Evolutionary conservation across 257 asterid genomes (phyloP), one percentile per base, ranked within the genome.

Genomic region (Nyctanthes arbortristis): DNA sequence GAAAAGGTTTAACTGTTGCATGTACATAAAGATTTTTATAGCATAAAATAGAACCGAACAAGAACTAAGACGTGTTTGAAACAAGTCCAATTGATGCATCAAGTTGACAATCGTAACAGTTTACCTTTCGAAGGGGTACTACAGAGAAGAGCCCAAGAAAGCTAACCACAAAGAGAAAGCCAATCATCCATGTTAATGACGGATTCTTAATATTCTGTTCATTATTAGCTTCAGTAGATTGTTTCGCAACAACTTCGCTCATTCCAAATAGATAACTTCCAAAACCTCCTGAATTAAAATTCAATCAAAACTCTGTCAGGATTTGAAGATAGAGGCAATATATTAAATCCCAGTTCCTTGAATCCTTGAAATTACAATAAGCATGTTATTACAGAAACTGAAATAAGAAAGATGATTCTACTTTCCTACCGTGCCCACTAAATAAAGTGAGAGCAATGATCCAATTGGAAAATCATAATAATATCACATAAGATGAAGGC

Each of bases 251-350:
- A 66, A 66, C 71, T 70, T 88, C 92, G 63, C 97, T 84, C 98
- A 93, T 93, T 57, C 96, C 97, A 64, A 90, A 90, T 29, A 93
- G 86, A 81, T 93, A 93, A 76, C 95, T 88, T 43, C 98, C 98
- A 66, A 92, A 92, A 39, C 98, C 98, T 65, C 97, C 98, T 93
- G 90, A n/a, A 60, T 63, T 73, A 64, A 71, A 80, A 59, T 45
- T 61, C 28, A 58, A 39, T 32, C 34, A 72, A 72, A 43, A 11
- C 30, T 32, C 20, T 54, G 36, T 27, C 11, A 20, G 30, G 25
- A 55, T 31, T 8, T 70, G 6, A 13, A 55, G 54, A 71, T 18
- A 43, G 35, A 7, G 30, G 49, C 28, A 25, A 39, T 27, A 0
- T 12, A 45, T 12, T 11, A 16, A 55, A 20, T 52, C 2, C 16